Evolutionary conservation across 257 asterid species (phyloP).

Genomic region (Solanum neorickii): DNA sequence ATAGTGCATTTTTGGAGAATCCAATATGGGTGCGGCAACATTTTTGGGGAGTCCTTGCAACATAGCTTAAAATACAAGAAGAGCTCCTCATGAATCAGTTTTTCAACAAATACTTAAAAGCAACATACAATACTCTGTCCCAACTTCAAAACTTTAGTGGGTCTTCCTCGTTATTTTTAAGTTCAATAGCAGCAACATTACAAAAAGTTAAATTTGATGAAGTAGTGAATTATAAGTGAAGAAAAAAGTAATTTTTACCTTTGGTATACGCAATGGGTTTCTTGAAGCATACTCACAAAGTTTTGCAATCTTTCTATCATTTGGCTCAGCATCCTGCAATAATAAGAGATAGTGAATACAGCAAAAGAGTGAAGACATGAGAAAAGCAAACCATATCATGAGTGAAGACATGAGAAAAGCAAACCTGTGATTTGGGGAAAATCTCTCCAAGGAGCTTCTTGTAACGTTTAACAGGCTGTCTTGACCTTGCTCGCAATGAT

Average conservation of each 20-base stretch:
- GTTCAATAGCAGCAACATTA: not conserved
- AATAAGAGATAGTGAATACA: not conserved
- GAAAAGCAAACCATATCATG: not conserved
- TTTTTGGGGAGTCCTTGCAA: not conserved
- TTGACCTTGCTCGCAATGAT: constrained; percentile 39
- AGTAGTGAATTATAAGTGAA: not conserved
- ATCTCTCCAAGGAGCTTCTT: constrained; percentile 39
- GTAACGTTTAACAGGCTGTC: constrained; percentile 46
- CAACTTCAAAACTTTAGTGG: not conserved
- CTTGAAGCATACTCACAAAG: constrained; percentile 39
- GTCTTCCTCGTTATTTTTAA: not conserved
- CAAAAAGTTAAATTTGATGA: not conserved
- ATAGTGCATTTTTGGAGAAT: not conserved
- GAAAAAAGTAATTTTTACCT: constrained; percentile 10
- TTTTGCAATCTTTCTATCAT: constrained; percentile 36
- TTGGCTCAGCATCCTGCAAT: constrained; percentile 31
- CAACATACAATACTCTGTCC: not conserved
- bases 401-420: not conserved
- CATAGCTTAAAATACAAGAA: not conserved
- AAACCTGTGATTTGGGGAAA: constrained; percentile 40
- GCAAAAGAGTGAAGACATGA: not conserved
- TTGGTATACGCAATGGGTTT: constrained; percentile 38
- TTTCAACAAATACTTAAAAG: not conserved
- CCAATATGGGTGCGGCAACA: not conserved
- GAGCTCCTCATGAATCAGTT: not conserved